phyloP scores from a whole-genome alignment of 345 rosid genomes.

The Gossypium stocksii region DNA sequence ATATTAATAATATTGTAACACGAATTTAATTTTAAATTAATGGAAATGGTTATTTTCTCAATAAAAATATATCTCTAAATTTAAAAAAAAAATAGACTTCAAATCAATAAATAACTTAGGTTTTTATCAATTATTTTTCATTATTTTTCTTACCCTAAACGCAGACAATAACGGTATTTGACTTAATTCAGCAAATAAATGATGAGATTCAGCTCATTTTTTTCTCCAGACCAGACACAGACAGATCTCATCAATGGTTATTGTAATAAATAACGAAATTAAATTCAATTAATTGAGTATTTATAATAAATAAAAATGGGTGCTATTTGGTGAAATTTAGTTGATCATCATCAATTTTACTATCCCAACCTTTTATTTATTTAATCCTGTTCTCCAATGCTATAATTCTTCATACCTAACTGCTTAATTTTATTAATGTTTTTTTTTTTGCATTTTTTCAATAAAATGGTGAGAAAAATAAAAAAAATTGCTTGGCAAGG shows the following conservation, averaged over 20 bases:
- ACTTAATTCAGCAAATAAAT: no score
- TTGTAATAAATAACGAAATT: neutral
- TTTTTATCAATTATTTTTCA: no score
- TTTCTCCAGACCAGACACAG: neutral
- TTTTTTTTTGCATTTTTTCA: neutral
- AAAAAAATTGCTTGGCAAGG: slow-evolving; percentile 17
- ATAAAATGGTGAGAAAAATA: neutral
- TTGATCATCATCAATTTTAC: neutral
- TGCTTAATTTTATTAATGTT: neutral
- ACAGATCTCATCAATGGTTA: neutral
- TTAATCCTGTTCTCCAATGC: no score
- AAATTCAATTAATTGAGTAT: neutral
- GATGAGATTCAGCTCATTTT: no score
- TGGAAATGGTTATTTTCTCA: no score
- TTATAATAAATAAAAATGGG: neutral
- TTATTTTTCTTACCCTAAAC: no score
- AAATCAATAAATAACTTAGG: no score
- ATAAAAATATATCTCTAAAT: no score
- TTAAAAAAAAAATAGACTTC: no score
- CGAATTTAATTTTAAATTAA: no score
- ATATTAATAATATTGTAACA: no score
- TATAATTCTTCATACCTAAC: neutral
- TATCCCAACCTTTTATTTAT: neutral
- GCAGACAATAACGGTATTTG: no score
- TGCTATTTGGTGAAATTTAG: neutral